Base-by-base conservation (phyloP, 306 rosid species). In the Erythrophleum fordii region DNA sequence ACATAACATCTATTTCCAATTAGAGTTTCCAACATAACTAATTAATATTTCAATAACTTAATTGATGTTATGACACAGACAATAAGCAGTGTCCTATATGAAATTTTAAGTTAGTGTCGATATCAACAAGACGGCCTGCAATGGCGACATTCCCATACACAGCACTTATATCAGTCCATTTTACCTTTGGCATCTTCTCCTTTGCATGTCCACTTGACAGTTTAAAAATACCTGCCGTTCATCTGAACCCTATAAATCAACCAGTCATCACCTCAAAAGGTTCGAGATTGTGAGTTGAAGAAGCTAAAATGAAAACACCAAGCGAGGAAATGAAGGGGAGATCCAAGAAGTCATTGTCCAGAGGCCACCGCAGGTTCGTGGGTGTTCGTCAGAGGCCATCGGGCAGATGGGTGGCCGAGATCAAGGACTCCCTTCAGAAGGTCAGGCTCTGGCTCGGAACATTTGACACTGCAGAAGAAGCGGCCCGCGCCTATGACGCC, bases 391-490 rank as follows among this genome's bases (percentile, higher is more conserved):
- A 89, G 61, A 85, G 94, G 58, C 97, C 97, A 7, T 91, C 93
- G 0, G 97, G 97, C 18, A 86, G 96, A 86, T 92, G 95, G 97
- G 97, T 92, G 18, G 92, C 97, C 1, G 97, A 92, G 90, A 92
- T 90, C 81, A 92, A 92, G 69, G 95, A 92, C 82, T 92, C 97
- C 0, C 17, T 89, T 31, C 91, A 85, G 22, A 89, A 90, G 73
- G 90, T 92, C n/a, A 89, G 97, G 79, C 91, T 89, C 1, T 90
- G 97, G 93, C 97, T 92, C 0, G 95, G 95, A 16, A 91, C 97
- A 4, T 91, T 92, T 16, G 95, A 92, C 84, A 85, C 92, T 0
- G 92, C 92, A 0, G 94, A 91, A 68, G 95, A 91, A 14, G 94
- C 96, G 0, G 97, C 96, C 14, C 84, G 91, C 1, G 96, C 96